Conservation (phyloP, 345 rosid genomes). For the Citrus maxima region DNA sequence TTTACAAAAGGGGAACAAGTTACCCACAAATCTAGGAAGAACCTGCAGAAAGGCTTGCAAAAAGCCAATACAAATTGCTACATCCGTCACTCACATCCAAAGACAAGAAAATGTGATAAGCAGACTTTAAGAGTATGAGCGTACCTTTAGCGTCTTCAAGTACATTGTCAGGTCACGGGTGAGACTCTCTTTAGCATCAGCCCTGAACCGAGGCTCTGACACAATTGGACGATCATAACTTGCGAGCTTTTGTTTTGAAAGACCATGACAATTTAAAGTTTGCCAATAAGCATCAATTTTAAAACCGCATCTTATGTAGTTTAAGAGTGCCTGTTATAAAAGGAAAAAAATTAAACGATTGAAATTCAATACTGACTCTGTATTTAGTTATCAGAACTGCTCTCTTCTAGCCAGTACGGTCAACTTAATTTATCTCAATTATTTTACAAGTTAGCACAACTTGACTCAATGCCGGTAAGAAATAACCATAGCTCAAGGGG, state of each 20-base stretch:
- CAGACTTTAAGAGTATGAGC: neutral
- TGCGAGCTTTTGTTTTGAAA: slow-evolving; percentile 39
- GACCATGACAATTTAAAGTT: slow-evolving; percentile 31
- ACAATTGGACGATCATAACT: slow-evolving; percentile 46
- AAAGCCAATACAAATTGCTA: neutral
- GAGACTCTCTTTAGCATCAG: slow-evolving; percentile 34
- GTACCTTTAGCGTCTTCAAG: slow-evolving; percentile 41
- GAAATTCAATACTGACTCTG: neutral
- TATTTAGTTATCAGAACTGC: neutral
- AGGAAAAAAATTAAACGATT: slow-evolving; percentile 6
- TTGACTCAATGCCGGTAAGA: slow-evolving; percentile 1
- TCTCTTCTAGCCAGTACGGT: slow-evolving; percentile 2
- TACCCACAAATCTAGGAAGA: neutral
- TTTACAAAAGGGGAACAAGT: neutral
- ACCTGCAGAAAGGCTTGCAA: neutral
- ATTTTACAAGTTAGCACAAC: neutral
- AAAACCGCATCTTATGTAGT: slow-evolving; percentile 30
- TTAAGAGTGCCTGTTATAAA: slow-evolving; percentile 35
- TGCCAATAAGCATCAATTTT: slow-evolving; percentile 39
- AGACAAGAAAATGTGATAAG: neutral
- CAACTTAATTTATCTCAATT: neutral
- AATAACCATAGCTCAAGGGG: neutral
- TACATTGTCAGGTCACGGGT: slow-evolving; percentile 37
- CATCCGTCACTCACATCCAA: neutral
- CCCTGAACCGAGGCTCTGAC: slow-evolving; percentile 39